phyloP scores from a whole-genome alignment of 148 eudicot species.

The Chenopodium formosanum region DNA sequence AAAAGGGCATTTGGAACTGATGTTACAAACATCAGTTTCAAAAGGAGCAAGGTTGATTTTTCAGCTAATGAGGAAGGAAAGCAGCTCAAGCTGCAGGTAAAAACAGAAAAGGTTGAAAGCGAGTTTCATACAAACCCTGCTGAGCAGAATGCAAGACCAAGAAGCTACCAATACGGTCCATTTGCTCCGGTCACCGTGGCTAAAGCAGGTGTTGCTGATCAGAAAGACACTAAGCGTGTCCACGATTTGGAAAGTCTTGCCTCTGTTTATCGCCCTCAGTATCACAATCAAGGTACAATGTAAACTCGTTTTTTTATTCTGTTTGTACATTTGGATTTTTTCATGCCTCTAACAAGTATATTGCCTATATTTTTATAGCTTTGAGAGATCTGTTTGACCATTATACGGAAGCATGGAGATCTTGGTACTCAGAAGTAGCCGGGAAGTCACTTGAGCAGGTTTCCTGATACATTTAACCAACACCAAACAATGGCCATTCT shows the following conservation, averaged over 20 bases:
- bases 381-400: slow-evolving; percentile 75
- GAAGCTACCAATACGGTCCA: slow-evolving; percentile 65
- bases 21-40: slow-evolving; percentile 53
- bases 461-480: slow-evolving; percentile 30
- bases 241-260: slow-evolving; percentile 68
- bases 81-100: slow-evolving; percentile 32
- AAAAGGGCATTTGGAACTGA: slow-evolving; percentile 85
- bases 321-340: neutral
- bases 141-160: slow-evolving; percentile 34
- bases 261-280: slow-evolving; percentile 64
- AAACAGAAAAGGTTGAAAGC: slow-evolving; percentile 35
- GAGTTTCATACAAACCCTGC: slow-evolving; percentile 25
- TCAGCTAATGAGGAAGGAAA: slow-evolving; percentile 28
- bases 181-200: slow-evolving; percentile 72
- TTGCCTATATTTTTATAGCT: slow-evolving; percentile 48
- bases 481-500: neutral
- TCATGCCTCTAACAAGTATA: slow-evolving; percentile 3
- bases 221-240: slow-evolving; percentile 33
- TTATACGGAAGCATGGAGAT: slow-evolving; percentile 81
- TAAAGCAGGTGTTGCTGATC: slow-evolving; percentile 35
- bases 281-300: slow-evolving; percentile 80
- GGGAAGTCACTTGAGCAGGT: slow-evolving; percentile 53
- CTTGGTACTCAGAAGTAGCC: slow-evolving; percentile 83
- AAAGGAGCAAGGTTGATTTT: slow-evolving; percentile 51
- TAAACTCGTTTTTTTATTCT: neutral